A percentile compares a stretch with the other conserved stretches of the same genome.
Evolutionary conservation across 108 stramenopile genomes (phyloP).

Genomic region (Cyclotella kingstonii): DNA sequence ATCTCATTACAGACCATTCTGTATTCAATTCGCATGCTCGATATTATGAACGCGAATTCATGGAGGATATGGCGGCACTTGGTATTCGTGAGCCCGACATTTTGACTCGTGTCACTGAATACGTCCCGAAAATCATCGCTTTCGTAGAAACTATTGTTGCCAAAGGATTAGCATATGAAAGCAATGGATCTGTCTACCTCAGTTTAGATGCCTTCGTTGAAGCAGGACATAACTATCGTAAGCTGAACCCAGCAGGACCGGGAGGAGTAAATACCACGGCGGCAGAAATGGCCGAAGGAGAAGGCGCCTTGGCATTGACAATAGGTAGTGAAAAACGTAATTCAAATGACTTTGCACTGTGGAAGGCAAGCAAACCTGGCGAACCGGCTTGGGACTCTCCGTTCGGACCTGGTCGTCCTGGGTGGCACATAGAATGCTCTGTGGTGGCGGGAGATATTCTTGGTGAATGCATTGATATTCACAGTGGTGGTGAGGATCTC

Average conservation of each 20-base stretch:
- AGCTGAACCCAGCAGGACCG: constrained; percentile 64
- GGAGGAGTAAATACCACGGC: constrained; percentile 64
- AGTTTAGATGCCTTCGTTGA: constrained; percentile 73
- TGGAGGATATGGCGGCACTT: constrained; percentile 92
- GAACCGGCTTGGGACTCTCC: constrained; percentile 97
- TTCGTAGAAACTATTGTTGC: constrained; percentile 88
- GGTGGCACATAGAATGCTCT: constrained; percentile 99
- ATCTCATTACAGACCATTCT: constrained; percentile 71
- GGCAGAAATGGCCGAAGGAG: constrained; percentile 93
- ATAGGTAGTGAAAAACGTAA: constrained; percentile 72
- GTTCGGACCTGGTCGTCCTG: constrained; percentile 96
- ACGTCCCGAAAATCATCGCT: constrained; percentile 88
- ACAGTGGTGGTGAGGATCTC: constrained; percentile 96
- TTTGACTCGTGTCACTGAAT: constrained; percentile 94
- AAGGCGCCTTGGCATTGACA: constrained; percentile 79
- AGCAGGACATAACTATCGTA: constrained; percentile 66
- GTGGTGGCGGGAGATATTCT: constrained; percentile 93
- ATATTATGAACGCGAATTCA: constrained; percentile 91
- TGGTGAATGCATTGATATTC: constrained; percentile 84
- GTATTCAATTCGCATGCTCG: constrained; percentile 78
- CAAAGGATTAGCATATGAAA: constrained; percentile 92
- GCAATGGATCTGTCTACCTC: constrained; percentile 95
- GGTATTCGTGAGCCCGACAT: constrained; percentile 87
- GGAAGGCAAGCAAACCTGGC: constrained; percentile 94
- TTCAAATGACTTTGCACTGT: constrained; percentile 95